Percentiles rank a stretch among this genome's conserved stretches.
Conservation (phyloP, 2,329 filamentous ascomycete genomes). For the Berkeleyomyces rouxiae region DNA sequence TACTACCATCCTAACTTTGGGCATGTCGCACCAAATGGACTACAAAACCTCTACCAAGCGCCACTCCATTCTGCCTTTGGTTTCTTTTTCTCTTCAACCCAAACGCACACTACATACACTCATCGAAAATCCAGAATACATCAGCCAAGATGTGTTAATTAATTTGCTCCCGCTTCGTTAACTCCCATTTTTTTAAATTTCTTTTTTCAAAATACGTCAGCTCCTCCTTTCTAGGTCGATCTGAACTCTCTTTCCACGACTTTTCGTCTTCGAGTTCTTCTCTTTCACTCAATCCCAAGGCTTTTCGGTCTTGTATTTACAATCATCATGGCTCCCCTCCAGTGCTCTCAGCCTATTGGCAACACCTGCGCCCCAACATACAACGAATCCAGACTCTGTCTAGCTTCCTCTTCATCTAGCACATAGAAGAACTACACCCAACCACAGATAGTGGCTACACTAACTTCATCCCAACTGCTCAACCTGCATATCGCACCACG, state of each 20-base stretch:
- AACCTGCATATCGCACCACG: neutral
- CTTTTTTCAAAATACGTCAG: constrained; percentile 4
- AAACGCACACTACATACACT: neutral
- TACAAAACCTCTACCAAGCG: neutral
- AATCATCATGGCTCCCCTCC: constrained; percentile 65
- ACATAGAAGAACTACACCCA: constrained; percentile 16
- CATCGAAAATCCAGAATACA: constrained; percentile 15
- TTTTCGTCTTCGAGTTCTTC: constrained; percentile 30
- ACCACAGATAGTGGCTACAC: neutral
- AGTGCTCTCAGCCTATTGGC: constrained; percentile 47
- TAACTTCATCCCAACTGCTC: neutral
- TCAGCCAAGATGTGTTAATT: constrained; percentile 44
- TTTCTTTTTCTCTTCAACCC: neutral
- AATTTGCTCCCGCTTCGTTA: constrained; percentile 19
- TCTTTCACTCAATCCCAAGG: constrained; percentile 46
- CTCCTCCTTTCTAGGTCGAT: constrained; percentile 42
- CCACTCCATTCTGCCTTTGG: neutral
- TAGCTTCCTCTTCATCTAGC: constrained; percentile 46
- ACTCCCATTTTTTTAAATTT: neutral
- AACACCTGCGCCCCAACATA: constrained; percentile 40
- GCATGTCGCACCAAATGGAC: neutral
- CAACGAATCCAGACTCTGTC: constrained; percentile 57
- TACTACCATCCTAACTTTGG: neutral
- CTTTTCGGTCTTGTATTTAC: constrained; percentile 58
- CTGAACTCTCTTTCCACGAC: constrained; percentile 50